Conservation (phyloP, 2,329 filamentous ascomycete genomes). For the Daldinia sp. region DNA sequence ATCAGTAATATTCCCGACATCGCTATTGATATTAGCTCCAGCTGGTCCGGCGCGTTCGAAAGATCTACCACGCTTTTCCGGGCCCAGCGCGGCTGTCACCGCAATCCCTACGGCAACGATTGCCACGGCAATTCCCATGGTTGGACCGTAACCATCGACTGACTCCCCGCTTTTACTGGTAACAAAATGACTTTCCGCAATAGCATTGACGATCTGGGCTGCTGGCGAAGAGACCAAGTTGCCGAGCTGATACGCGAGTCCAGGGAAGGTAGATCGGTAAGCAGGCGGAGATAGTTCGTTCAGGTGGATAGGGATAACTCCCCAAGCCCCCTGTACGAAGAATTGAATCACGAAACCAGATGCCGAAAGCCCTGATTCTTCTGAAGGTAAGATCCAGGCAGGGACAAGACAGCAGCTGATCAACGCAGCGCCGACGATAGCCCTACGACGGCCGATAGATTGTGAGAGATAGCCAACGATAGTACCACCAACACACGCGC, state of each 20-base stretch:
- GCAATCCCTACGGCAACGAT: constrained; percentile 77
- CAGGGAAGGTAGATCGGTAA: constrained; percentile 75
- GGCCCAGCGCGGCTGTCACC: constrained; percentile 73
- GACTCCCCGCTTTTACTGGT: constrained; percentile 60
- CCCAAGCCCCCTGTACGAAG: constrained; percentile 72
- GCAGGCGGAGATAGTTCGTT: constrained; percentile 76
- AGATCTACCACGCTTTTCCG: constrained; percentile 74
- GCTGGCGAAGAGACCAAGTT: constrained; percentile 78
- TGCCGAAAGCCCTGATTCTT: constrained; percentile 66
- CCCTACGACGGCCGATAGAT: constrained; percentile 75
- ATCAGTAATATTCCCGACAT: constrained; percentile 43
- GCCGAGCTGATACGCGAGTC: constrained; percentile 76
- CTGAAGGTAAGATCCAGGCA: constrained; percentile 73
- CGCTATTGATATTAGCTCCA: constrained; percentile 49
- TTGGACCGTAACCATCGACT: constrained; percentile 76
- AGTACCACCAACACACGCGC: constrained; percentile 77
- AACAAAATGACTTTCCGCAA: constrained; percentile 70
- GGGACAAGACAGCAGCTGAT: constrained; percentile 70
- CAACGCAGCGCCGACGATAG: constrained; percentile 68
- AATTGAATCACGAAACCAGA: constrained; percentile 75
- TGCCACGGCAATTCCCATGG: constrained; percentile 78
- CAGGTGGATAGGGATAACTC: constrained; percentile 75
- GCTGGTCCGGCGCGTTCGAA: constrained; percentile 70
- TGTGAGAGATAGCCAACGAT: constrained; percentile 79
- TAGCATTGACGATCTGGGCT: constrained; percentile 79